Base-by-base conservation (phyloP, 768 basidiomycete genomes). In the Boletus edulis region DNA sequence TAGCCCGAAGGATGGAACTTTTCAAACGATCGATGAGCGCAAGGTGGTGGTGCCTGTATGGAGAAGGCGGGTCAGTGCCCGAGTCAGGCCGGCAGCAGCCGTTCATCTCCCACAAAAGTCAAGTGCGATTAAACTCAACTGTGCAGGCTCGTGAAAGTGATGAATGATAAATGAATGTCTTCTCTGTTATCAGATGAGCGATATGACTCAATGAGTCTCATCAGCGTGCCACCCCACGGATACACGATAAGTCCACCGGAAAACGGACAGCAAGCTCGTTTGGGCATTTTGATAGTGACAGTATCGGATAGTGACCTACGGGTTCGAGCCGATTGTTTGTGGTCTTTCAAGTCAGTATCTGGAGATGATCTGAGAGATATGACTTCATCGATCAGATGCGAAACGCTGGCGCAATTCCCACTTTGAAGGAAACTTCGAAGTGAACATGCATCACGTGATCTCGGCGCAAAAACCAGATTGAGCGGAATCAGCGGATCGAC, bases 171-270 rank as follows among this genome's bases (percentile, higher is more conserved):
- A 59, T 59, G 56, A 62, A 51, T 4, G 27, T 37, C 62, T 65
- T 63, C 61, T 48, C 14, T 32, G 15, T 47, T 43, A 45, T 60
- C 41, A 17, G 51, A 62, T 54, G 53, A 29, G 44, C 24, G 54
- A 32, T 49, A n/a, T 62, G 66, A 62, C 56, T 54, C 51, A 31
- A 64, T 66, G 61, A 55, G 24, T 45, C 34, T 6, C 46, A 5
- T 42, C 43, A 51, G 41, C 37, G 37, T n/a, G 6, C 27, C 46
- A 11, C 34, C 9, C 24, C 17, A 31, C 38, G 7, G 41, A 47
- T 35, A 0, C 29, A 37, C 40, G 43, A 51, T 38, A 17, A 37
- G 31, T 51, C 35, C 40, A 8, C 22, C 20, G 40, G 49, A 38
- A 47, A 34, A 38, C 34, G 39, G 40, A 40, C 43, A 15, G 9